Evolutionary conservation across 208 protist genomes (phyloP).

Genomic region (Strigomonas oncopelti): DNA sequence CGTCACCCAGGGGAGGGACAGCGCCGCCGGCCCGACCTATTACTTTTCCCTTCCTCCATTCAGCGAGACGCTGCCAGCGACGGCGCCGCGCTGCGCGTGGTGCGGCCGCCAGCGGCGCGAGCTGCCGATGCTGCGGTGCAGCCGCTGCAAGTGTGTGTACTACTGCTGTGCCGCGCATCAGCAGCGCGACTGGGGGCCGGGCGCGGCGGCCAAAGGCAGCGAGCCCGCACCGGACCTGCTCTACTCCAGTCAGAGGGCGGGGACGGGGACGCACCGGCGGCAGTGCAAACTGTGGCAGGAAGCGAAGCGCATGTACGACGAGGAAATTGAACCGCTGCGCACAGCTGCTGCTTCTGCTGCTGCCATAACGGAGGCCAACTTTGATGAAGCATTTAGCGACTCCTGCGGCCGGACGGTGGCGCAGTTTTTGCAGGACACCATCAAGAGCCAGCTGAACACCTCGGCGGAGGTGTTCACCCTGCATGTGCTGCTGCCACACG

Average conservation of each 20-base stretch:
- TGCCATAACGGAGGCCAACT: too few species aligned
- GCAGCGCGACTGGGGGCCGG: constrained; percentile 74
- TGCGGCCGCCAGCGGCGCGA: constrained; percentile 5
- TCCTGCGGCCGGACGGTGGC: too few species aligned
- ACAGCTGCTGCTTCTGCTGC: too few species aligned
- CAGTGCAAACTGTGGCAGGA: constrained; percentile 55
- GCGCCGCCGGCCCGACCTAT: neutral
- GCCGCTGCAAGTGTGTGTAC: constrained; percentile 58
- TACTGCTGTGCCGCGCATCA: constrained; percentile 82
- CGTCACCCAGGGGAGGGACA: too few species aligned
- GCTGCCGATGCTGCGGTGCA: constrained; percentile 50
- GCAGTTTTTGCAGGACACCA: too few species aligned
- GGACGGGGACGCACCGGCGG: constrained; percentile 42
- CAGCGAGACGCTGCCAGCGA: too few species aligned
- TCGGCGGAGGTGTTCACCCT: too few species aligned
- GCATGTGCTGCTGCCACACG: too few species aligned
- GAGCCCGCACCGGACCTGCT: neutral
- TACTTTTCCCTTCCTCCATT: neutral
- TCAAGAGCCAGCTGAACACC: too few species aligned
- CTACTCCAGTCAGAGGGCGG: too few species aligned
- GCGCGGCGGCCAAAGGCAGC: neutral
- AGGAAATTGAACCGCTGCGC: too few species aligned
- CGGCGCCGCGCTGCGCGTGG: neutral
- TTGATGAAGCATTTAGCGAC: too few species aligned
- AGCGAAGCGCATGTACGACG: constrained; percentile 6